Evolutionary conservation across 139 green algal species (phyloP).

Genomic region (Mesostigma viride): DNA sequence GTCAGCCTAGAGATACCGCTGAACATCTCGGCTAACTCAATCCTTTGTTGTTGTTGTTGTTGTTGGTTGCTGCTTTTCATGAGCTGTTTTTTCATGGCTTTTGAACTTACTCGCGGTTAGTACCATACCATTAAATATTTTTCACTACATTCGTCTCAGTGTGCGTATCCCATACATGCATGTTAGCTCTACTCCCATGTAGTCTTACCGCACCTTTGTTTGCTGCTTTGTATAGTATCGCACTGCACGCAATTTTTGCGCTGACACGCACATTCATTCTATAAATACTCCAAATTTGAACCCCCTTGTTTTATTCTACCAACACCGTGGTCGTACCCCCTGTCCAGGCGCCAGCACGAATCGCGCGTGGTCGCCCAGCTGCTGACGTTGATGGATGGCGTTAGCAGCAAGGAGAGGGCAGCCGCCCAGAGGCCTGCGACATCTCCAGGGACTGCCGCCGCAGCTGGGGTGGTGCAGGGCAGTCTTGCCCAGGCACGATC

Average conservation of each 20-base stretch:
- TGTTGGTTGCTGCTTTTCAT: too few species aligned
- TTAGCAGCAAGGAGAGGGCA: slow-evolving; percentile 25
- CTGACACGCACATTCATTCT: background rate
- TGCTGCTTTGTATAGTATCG: background rate
- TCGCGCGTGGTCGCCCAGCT: slow-evolving; percentile 80
- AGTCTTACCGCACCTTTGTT: background rate
- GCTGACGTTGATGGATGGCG: slow-evolving; percentile 79
- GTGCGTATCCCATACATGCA: background rate
- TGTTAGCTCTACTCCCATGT: background rate
- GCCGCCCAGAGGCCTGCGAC: too few species aligned
- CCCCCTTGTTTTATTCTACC: background rate
- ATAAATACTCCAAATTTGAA: background rate
- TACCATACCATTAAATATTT: too few species aligned
- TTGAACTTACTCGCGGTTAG: too few species aligned
- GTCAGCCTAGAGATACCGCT: too few species aligned
- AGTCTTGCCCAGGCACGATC: too few species aligned
- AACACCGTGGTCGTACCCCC: background rate
- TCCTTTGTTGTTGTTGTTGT: too few species aligned
- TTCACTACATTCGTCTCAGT: background rate
- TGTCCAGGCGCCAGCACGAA: slow-evolving; percentile 48
- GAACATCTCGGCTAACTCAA: too few species aligned
- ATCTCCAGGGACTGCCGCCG: too few species aligned
- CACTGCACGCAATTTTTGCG: background rate
- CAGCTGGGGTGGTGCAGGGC: too few species aligned
- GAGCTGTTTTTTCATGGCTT: too few species aligned